Percentiles rank a stretch among this genome's conserved stretches.
Evolutionary conservation across 306 rosid genomes (phyloP).

Genomic region (Quercus agrifolia): DNA sequence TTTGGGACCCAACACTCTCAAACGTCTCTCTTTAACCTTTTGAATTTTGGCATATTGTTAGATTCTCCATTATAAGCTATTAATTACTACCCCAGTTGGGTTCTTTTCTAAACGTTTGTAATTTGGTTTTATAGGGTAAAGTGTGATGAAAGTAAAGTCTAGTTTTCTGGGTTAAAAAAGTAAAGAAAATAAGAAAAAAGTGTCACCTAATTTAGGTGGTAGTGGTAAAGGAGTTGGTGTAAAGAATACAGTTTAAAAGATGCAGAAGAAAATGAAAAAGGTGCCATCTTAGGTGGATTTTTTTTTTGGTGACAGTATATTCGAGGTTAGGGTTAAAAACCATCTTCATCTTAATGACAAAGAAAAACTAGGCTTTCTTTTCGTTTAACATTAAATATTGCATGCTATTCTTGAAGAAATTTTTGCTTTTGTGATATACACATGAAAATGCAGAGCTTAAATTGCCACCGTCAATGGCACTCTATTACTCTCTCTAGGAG

Average conservation of each 20-base stretch:
- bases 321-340: too few species aligned
- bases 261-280: neutral
- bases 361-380: too few species aligned
- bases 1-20: constrained; percentile 42
- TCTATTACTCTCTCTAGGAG: too few species aligned
- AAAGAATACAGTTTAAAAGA: neutral
- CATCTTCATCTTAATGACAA: too few species aligned
- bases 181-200: neutral
- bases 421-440: too few species aligned
- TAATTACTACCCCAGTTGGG: too few species aligned
- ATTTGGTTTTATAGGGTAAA: neutral
- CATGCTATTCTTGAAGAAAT: too few species aligned
- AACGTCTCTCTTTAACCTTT: constrained; percentile 5
- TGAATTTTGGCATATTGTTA: neutral
- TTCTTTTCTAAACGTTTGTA: neutral
- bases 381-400: too few species aligned
- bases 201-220: neutral
- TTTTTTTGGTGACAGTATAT: neutral
- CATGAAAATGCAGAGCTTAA: too few species aligned
- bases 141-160: neutral
- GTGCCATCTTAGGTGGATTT: neutral
- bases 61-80: neutral
- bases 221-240: neutral
- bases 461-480: too few species aligned
- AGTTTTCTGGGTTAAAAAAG: neutral